Conservation (phyloP, 768 basidiomycete species). For the Goffeauzyma gilvescens region DNA sequence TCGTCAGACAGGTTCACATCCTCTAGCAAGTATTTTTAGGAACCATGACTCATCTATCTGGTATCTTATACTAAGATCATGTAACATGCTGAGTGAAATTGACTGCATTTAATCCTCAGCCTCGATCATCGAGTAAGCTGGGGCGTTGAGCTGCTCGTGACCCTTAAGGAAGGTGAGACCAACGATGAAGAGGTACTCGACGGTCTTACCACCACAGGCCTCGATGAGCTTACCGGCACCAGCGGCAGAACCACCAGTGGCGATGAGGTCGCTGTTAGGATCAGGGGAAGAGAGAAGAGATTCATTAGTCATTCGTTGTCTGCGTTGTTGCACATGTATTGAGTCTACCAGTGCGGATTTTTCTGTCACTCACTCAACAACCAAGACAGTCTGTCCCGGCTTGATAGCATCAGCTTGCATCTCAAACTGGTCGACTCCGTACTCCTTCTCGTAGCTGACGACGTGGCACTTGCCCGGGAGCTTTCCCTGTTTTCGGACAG, state of each 20-base stretch:
- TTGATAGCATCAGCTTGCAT: conserved; percentile 76
- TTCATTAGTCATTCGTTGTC: no score
- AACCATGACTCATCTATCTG: no score
- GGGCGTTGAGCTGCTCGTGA: conserved; percentile 58
- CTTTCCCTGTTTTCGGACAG: conserved; percentile 83
- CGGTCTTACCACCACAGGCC: conserved; percentile 59
- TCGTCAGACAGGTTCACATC: no score
- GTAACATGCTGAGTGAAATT: no score
- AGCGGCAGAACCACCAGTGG: conserved; percentile 85
- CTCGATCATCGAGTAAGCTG: conserved; percentile 73
- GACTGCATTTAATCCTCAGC: conserved; percentile 42
- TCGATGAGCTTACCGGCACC: conserved; percentile 78
- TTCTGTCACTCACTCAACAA: conserved; percentile 52
- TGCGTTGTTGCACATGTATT: background rate
- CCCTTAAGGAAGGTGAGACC: conserved; percentile 43
- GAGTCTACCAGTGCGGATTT: background rate
- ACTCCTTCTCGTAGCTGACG: conserved; percentile 75
- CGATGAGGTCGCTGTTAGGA: conserved; percentile 53
- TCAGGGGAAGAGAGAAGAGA: background rate
- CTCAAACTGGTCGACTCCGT: conserved; percentile 82
- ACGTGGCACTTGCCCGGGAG: conserved; percentile 68
- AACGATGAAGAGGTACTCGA: conserved; percentile 90
- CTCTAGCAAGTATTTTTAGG: no score
- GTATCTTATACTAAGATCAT: no score
- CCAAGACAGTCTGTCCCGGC: conserved; percentile 61